These are phyloP conservation scores for Prunus mume DNA, from an alignment of 306 rosid genomes.

Conservation along the genomic window DNA sequence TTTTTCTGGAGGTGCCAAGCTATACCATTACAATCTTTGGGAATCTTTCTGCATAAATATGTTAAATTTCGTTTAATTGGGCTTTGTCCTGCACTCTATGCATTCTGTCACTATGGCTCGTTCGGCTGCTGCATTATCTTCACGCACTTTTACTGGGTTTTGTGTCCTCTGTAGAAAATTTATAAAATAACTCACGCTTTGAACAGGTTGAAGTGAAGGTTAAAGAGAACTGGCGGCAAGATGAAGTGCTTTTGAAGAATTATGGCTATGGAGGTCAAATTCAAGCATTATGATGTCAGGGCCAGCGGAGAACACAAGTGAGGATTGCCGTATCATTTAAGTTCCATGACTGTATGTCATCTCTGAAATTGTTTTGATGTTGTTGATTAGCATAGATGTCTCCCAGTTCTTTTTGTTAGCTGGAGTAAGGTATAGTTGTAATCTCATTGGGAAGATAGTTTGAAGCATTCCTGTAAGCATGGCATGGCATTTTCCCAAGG, in stretches of 20 bases:
- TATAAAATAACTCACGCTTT: constrained; percentile 21
- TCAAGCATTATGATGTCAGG: constrained; percentile 41
- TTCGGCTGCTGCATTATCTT: background rate
- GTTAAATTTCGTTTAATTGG: background rate
- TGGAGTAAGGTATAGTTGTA: background rate
- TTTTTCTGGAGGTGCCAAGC: constrained; percentile 69
- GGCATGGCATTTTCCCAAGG: constrained; percentile 12
- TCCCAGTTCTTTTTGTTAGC: background rate
- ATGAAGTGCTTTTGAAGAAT: constrained; percentile 73
- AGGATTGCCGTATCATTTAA: background rate
- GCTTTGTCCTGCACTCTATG: background rate
- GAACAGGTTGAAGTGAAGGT: constrained; percentile 88
- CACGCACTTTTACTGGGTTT: background rate
- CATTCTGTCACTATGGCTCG: background rate
- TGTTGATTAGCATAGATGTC: background rate
- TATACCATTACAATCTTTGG: background rate
- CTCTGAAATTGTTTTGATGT: background rate
- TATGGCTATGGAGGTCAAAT: constrained; percentile 89
- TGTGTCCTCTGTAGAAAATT: constrained; percentile 2
- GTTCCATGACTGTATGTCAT: background rate
- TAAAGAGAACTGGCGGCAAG: constrained; percentile 92
- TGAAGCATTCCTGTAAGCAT: background rate
- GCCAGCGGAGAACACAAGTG: background rate
- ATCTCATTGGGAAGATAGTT: background rate
- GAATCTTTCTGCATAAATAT: background rate